phyloP scores from a whole-genome alignment of 805 yeast genomes.

The Ogataea parapolymorpha region DNA sequence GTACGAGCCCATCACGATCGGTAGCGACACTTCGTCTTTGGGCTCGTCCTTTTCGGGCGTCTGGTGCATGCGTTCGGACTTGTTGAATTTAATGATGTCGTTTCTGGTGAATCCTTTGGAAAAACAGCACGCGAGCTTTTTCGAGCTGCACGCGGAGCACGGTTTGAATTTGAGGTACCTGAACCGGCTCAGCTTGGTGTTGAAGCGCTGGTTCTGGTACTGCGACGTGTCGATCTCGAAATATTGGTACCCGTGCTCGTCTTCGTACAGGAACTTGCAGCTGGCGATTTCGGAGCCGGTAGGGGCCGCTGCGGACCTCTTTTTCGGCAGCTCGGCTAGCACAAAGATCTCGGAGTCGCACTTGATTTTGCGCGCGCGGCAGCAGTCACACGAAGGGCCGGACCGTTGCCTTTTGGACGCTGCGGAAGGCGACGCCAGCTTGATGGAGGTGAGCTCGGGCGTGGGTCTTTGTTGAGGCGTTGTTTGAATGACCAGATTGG shows the following conservation, averaged over 20 bases:
- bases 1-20: constrained; percentile 1
- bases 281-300: constrained; percentile 28
- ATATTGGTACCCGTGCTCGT: constrained; percentile 26
- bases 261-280: constrained; percentile 28
- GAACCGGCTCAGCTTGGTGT: constrained; percentile 24
- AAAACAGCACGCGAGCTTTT: constrained; percentile 47
- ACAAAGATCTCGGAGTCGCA: constrained; percentile 62
- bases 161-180: constrained; percentile 44
- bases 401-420: constrained; percentile 52
- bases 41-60: background rate
- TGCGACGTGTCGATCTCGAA: constrained; percentile 26
- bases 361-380: constrained; percentile 66
- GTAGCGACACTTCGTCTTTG: constrained; percentile 2
- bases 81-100: constrained; percentile 44
- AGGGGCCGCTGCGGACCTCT: background rate
- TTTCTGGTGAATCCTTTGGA: constrained; percentile 66
- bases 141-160: constrained; percentile 53
- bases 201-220: constrained; percentile 15
- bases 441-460: constrained; percentile 23
- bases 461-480: background rate
- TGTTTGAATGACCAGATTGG: constrained; percentile 16
- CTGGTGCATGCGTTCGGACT: constrained; percentile 25
- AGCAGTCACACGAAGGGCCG: constrained; percentile 74
- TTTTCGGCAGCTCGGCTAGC: constrained; percentile 22
- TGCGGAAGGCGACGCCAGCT: constrained; percentile 32